Base-by-base conservation (phyloP, 1,139 yeast species). In the Geotrichum fermentans region DNA sequence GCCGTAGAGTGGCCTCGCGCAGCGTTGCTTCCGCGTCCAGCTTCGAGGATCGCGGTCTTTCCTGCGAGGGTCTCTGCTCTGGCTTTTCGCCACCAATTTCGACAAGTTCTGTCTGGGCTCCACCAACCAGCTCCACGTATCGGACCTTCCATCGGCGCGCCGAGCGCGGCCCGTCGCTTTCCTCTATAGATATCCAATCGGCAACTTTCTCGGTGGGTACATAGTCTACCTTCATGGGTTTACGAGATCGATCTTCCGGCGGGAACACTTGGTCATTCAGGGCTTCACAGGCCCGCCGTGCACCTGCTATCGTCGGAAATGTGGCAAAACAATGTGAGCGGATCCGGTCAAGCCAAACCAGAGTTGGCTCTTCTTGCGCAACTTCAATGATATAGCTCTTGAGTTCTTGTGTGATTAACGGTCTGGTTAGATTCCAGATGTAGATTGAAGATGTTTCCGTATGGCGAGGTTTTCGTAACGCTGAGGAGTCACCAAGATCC, bases 321-420 rank as follows among this genome's bases (percentile, higher is more conserved):
- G 21, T 16, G 6, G 37, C 50, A 42, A 49, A 49, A 29, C 52
- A 45, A 24, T 49, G 47, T 20, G 50, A 41, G 7, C 50, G 40
- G 21, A 49, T 39, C 3, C 43, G 28, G 22, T 49, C 52, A 28
- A 49, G 43, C 52, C 52, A 49, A n/a, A 49, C 21, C 11, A n/a
- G 13, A 4, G 18, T 22, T 1, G 52, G 45, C 13, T 26, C 44
- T 13, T 24, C 47, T 16, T 38, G 45, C 14, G 50, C 52, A 28
- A 44, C 35, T 14, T n/a, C n/a, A 16, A 36, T 11, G 13, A 45
- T 24, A 16, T 37, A 34, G 10, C 13, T 35, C 29, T 24, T 18
- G 16, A 49, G 29, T 20, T 49, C 52, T 2, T 39, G 40, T 18
- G 42, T 18, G 5, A 36, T 50, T 28, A 49, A 17, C 16, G 52